phyloP scores from a whole-genome alignment of 805 yeast genomes.

The Blastobotrys americana region DNA sequence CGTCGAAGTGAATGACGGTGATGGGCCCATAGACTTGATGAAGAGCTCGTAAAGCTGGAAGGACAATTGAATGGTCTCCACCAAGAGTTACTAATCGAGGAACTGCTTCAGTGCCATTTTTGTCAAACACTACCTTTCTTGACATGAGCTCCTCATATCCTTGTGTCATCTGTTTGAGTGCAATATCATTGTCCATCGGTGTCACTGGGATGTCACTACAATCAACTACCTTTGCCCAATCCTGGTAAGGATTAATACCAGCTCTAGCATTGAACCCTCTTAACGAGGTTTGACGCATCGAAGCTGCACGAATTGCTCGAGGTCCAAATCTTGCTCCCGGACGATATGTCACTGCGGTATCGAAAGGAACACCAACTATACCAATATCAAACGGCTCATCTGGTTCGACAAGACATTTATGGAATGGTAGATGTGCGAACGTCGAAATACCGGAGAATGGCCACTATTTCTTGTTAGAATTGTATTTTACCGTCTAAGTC shows the following conservation, averaged over 20 bases:
- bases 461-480: constrained; percentile 62
- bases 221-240: constrained; percentile 49
- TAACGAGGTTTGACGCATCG: constrained; percentile 51
- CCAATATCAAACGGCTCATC: constrained; percentile 55
- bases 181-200: constrained; percentile 59
- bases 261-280: constrained; percentile 69
- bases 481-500: no score
- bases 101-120: constrained; percentile 11
- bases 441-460: constrained; percentile 39
- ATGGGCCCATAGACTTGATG: constrained; percentile 55
- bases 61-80: constrained; percentile 73
- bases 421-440: constrained; percentile 68
- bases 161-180: constrained; percentile 53
- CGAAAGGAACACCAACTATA: constrained; percentile 74
- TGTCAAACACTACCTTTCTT: constrained; percentile 25
- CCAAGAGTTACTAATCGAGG: constrained; percentile 70
- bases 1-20: constrained; percentile 75
- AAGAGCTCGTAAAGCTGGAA: constrained; percentile 66
- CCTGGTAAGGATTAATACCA: constrained; percentile 50
- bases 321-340: constrained; percentile 85
- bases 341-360: constrained; percentile 71
- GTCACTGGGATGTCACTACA: constrained; percentile 66
- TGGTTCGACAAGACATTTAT: constrained; percentile 47
- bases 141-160: constrained; percentile 49
- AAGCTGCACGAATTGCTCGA: constrained; percentile 31